Evolutionary conservation across 2,329 filamentous ascomycete genomes (phyloP).

Genomic region (Fusarium hainanense): DNA sequence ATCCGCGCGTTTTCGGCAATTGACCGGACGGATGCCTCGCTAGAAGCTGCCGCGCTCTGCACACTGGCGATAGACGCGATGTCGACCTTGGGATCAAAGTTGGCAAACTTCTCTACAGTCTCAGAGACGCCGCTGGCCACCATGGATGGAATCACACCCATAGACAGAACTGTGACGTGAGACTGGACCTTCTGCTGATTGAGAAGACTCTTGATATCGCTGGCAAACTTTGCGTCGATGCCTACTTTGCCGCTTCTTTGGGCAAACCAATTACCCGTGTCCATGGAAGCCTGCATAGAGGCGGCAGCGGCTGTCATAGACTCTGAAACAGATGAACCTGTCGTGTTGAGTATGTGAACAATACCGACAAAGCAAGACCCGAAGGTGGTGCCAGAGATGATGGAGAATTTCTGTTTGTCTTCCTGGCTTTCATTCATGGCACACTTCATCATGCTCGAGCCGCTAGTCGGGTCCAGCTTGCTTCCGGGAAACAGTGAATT

Average conservation of each 20-base stretch:
- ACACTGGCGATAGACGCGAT: slow-evolving; percentile 1
- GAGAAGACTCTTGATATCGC: slow-evolving; percentile 28
- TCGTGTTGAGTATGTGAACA: slow-evolving; percentile 13
- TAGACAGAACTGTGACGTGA: slow-evolving; percentile 15
- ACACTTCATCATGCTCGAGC: background rate
- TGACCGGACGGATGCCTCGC: slow-evolving; percentile 1
- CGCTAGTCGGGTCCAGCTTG: background rate
- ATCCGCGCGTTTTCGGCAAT: slow-evolving; percentile 2
- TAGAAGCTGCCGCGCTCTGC: background rate
- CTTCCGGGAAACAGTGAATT: slow-evolving; percentile 6
- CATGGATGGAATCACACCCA: slow-evolving; percentile 10
- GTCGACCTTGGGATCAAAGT: slow-evolving; percentile 6
- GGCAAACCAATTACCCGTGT: slow-evolving; percentile 12
- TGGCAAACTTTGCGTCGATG: slow-evolving; percentile 16
- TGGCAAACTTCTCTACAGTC: slow-evolving; percentile 1
- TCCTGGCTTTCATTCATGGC: background rate
- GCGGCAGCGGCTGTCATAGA: background rate
- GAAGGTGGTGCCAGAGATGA: slow-evolving; percentile 10
- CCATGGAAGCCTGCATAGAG: slow-evolving; percentile 14
- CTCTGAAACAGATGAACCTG: background rate
- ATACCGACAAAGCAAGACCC: slow-evolving; percentile 22
- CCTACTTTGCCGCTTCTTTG: background rate
- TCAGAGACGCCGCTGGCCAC: background rate
- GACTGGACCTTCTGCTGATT: slow-evolving; percentile 29
- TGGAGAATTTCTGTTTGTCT: background rate